Conservation (phyloP, 345 rosid genomes). For the Barbarea vulgaris region DNA sequence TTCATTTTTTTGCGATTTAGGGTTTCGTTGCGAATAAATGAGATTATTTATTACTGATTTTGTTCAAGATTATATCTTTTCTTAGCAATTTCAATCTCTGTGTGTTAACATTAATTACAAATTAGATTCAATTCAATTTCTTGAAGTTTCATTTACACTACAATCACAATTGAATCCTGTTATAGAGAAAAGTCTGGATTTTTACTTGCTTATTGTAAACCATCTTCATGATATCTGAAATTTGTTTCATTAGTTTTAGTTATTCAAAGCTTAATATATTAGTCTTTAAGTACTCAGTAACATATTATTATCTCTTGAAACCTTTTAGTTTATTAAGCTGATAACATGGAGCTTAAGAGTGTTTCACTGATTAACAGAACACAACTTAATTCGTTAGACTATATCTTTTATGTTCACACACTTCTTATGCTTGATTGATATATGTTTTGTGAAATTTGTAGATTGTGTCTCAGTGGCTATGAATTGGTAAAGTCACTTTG, state of each 20-base stretch:
- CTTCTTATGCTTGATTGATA: not conserved
- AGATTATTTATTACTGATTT: not conserved
- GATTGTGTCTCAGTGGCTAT: conserved; percentile 4
- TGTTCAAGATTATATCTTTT: too few relatives aligned
- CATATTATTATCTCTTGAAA: not conserved
- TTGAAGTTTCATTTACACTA: not conserved
- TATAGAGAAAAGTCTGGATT: not conserved
- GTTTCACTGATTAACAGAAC: not conserved
- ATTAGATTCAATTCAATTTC: conserved; percentile 12
- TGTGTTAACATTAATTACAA: not conserved
- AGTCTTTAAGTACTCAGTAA: not conserved
- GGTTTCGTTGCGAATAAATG: conserved; percentile 12
- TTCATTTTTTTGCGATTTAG: conserved; percentile 1
- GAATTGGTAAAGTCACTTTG: not conserved
- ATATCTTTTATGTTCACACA: not conserved
- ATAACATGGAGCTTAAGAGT: not conserved
- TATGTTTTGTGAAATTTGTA: not conserved
- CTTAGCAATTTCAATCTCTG: not conserved
- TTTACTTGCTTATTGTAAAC: not conserved
- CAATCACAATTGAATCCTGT: not conserved
- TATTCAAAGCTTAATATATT: not conserved
- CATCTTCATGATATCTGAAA: conserved; percentile 18
- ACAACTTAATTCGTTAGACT: not conserved
- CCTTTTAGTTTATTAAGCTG: not conserved
- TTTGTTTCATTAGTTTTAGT: not conserved